Base-by-base conservation (phyloP, 2,329 filamentous ascomycete species). In the Aspergillus flavus region DNA sequence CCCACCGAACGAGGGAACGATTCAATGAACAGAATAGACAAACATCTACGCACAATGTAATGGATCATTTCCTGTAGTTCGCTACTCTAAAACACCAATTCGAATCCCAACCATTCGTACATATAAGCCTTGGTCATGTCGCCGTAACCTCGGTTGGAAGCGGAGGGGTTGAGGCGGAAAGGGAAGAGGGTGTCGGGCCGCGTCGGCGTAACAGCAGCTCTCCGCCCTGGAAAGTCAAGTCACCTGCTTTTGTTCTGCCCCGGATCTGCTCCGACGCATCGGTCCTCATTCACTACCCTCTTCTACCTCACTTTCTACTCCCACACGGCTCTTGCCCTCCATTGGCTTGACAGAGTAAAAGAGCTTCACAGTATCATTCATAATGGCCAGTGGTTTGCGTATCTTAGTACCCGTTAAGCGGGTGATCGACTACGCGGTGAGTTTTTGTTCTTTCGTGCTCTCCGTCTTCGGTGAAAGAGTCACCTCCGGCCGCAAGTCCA, bases 371-470 rank as follows among this genome's bases (percentile, higher is more conserved):
- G 28, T 46, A 59, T 59, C 34, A 43, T 58, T 73, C 32, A 79
- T 50, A 69, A 83, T 83, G 81, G 75, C 80, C 54, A 81, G 76
- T 60, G 76, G 77, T 60, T 81, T 93, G 72, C 84, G 90, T 77
- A 93, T 94, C 79, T 85, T 94, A 66, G 91, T 94, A 4, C 91
- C 91, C 79, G 83, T 94, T 55, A 94, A 94, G 83, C 84, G 91
- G 87, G 91, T 94, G 57, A 93, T 94, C 83, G 91, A 94, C 85
- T 93, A 92, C 86, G 90, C 91, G 72, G 91, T 93, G 82, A 76
- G 88, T 81, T 62, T 45, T 62, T 61, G 66, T 63, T 56, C 58
- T 34, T 39, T 39, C 53, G 43, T 58, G 28, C 59, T 50, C 66
- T 69, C 69, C 68, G 68, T 65, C 46, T 58, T 71, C 67, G 68